Conservation (phyloP, 352 stramenopile species). For the Phytophthora uliginosa region DNA sequence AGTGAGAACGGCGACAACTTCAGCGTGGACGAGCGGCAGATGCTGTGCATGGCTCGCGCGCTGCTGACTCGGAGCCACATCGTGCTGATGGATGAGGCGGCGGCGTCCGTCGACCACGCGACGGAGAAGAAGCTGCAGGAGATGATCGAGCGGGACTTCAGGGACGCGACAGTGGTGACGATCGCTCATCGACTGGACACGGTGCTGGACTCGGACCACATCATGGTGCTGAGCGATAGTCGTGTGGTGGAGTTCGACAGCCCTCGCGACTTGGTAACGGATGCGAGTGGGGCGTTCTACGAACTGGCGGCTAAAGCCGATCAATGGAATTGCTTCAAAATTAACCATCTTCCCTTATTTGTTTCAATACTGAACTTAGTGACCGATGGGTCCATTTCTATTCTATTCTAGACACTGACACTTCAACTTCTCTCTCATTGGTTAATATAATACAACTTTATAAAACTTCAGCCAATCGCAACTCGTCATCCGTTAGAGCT, state of each 20-base stretch:
- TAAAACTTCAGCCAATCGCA: constrained; percentile 12
- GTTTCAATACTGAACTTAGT: too few relatives aligned
- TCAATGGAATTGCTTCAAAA: too few relatives aligned
- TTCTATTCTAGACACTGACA: not conserved
- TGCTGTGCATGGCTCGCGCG: too few relatives aligned
- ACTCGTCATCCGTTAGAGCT: not conserved
- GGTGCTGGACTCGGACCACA: constrained; percentile 50
- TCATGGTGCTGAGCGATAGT: constrained; percentile 49
- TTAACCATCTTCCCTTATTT: too few relatives aligned
- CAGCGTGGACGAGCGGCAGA: too few relatives aligned
- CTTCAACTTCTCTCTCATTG: constrained; percentile 15
- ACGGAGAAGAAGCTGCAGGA: too few relatives aligned
- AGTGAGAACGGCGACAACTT: too few relatives aligned
- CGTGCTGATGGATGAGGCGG: too few relatives aligned
- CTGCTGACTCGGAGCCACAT: too few relatives aligned
- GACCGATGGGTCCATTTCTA: constrained; percentile 8
- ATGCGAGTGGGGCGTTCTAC: constrained; percentile 54
- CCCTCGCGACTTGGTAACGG: constrained; percentile 85
- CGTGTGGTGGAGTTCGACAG: constrained; percentile 27
- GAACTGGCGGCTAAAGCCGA: not conserved
- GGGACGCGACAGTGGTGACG: constrained; percentile 76
- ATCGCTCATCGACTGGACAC: constrained; percentile 93
- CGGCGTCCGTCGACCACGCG: too few relatives aligned
- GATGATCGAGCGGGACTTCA: too few relatives aligned
- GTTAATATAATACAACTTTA: not conserved